phyloP scores from a whole-genome alignment of 2,329 filamentous ascomycete species.

The Cercospora berteroae region DNA sequence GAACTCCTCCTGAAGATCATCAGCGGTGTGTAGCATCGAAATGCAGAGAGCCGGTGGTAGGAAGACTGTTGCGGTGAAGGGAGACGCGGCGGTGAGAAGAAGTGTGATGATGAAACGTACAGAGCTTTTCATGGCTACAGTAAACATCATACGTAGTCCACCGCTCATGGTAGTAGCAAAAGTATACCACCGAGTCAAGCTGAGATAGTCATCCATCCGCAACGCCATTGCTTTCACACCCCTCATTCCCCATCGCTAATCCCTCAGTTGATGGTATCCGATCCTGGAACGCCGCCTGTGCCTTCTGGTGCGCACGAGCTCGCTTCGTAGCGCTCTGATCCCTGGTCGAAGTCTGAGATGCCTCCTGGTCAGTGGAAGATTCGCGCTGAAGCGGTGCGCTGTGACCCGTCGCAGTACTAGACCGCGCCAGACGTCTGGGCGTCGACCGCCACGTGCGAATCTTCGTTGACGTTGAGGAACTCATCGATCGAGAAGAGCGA shows the following conservation, averaged over 20 bases:
- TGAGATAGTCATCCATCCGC: neutral
- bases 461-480: conserved; percentile 43
- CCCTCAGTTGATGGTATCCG: neutral
- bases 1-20: neutral
- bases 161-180: neutral
- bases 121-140: conserved; percentile 10
- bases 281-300: conserved; percentile 10
- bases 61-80: neutral
- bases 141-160: neutral
- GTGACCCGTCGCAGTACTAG: conserved; percentile 49
- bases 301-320: neutral
- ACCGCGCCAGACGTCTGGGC: conserved; percentile 45
- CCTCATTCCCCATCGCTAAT: conserved; percentile 12
- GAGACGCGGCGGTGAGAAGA: neutral
- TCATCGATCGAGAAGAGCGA: conserved; percentile 39
- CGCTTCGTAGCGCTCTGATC: conserved; percentile 1
- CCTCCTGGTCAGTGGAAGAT: neutral
- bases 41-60: neutral
- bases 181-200: neutral
- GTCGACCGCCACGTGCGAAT: conserved; percentile 41
- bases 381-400: conserved; percentile 35
- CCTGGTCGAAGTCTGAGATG: neutral
- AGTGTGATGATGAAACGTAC: neutral
- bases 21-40: neutral
- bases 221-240: conserved; percentile 15